A percentile compares a stretch with the other conserved stretches of the same genome.
phyloP scores from a whole-genome alignment of 495 filamentous ascomycete species.

The Hypoxylon trugodes region DNA sequence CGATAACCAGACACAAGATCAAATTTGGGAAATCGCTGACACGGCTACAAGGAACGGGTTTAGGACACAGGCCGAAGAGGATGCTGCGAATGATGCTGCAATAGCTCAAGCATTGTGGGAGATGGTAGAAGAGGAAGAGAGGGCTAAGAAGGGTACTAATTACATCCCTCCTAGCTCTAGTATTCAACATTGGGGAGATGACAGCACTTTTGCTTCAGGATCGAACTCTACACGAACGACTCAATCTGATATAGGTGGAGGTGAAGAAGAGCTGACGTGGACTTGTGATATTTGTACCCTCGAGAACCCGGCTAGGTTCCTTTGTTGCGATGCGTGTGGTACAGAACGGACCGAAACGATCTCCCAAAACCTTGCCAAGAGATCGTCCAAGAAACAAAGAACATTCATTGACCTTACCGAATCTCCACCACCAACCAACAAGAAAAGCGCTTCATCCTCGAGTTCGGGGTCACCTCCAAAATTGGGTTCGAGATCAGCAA shows the following conservation, averaged over 20 bases:
- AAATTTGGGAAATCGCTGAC: conserved; percentile 68
- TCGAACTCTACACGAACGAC: background rate
- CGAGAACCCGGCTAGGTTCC: conserved; percentile 74
- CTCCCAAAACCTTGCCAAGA: conserved; percentile 38
- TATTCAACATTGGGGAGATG: conserved; percentile 4
- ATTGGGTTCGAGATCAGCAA: conserved; percentile 39
- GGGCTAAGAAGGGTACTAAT: conserved; percentile 66
- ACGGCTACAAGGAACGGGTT: conserved; percentile 78
- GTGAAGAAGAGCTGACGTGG: conserved; percentile 59
- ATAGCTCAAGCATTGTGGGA: conserved; percentile 89
- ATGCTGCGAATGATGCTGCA: conserved; percentile 89
- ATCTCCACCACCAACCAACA: conserved; percentile 26
- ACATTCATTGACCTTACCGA: conserved; percentile 46
- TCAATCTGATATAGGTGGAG: conserved; percentile 3
- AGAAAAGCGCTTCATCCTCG: conserved; percentile 25
- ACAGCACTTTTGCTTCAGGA: background rate
- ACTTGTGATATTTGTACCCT: conserved; percentile 82
- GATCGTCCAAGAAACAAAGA: conserved; percentile 19
- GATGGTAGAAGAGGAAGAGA: conserved; percentile 78
- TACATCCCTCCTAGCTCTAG: conserved; percentile 64
- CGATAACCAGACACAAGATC: conserved; percentile 64
- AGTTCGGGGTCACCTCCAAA: conserved; percentile 27
- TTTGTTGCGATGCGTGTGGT: conserved; percentile 82
- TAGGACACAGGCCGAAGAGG: conserved; percentile 84
- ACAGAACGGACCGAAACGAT: conserved; percentile 63